Evolutionary conservation across 305 asterid genomes (phyloP).

Genomic region (Solanum hybrid): DNA sequence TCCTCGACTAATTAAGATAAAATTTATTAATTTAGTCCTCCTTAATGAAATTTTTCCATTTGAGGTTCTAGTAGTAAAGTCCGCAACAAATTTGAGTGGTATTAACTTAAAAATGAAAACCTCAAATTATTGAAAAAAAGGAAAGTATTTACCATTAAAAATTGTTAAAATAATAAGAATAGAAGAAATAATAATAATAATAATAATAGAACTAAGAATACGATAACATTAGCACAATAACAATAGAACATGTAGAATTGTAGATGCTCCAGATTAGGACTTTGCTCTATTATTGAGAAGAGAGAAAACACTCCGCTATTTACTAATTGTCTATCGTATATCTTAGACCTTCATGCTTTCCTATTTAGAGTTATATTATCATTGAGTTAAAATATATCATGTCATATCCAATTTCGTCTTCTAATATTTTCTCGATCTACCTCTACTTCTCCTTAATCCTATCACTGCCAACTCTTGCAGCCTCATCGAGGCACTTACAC

Average conservation of each 20-base stretch:
- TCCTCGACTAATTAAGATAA: not conserved
- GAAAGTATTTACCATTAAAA: no score
- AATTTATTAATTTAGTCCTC: not conserved
- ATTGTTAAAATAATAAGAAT: no score
- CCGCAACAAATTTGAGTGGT: not conserved
- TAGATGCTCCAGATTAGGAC: not conserved
- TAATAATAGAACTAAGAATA: no score
- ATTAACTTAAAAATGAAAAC: not conserved
- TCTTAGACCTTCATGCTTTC: accelerated
- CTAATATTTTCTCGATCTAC: accelerated
- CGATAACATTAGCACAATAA: not conserved
- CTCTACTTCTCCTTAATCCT: not conserved
- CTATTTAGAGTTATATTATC: no score
- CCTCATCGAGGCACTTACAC: not conserved
- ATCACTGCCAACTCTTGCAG: not conserved
- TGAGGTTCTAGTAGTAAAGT: not conserved
- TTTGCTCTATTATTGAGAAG: not conserved
- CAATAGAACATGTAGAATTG: not conserved
- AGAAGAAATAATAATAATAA: no score
- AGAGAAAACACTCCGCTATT: not conserved
- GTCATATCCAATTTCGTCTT: accelerated
- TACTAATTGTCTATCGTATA: not conserved
- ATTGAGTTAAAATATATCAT: accelerated
- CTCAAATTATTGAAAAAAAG: no score
- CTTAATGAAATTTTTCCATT: not conserved